Evolutionary conservation across 2,329 filamentous ascomycete genomes (phyloP).

Genomic region (Aureobasidium leucospermi): DNA sequence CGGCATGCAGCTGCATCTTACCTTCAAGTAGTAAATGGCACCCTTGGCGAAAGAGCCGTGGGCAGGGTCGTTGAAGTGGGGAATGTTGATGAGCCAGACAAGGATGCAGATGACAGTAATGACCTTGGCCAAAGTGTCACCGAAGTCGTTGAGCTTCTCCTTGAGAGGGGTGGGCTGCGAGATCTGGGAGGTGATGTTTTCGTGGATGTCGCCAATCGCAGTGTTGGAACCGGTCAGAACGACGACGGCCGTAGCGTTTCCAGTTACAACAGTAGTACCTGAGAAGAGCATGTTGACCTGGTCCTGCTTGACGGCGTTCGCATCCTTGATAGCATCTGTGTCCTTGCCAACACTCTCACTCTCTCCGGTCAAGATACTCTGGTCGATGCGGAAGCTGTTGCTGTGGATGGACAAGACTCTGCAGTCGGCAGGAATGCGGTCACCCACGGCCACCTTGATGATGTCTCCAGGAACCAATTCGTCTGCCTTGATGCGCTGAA

Average conservation of each 20-base stretch:
- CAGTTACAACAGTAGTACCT: conserved; percentile 92
- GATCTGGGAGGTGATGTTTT: conserved; percentile 96
- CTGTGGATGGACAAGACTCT: conserved; percentile 82
- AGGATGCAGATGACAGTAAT: conserved; percentile 95
- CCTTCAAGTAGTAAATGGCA: conserved; percentile 95
- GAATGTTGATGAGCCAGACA: conserved; percentile 97
- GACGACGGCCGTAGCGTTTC: conserved; percentile 84
- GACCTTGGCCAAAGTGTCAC: conserved; percentile 91
- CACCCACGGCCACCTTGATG: conserved; percentile 78
- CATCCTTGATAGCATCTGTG: conserved; percentile 59
- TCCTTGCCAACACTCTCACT: conserved; percentile 95
- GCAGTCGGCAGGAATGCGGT: conserved; percentile 92
- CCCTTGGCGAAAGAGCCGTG: conserved; percentile 89
- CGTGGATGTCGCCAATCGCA: conserved; percentile 96
- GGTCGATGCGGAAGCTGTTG: conserved; percentile 95
- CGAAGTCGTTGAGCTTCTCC: conserved; percentile 98
- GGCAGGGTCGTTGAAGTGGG: conserved; percentile 90
- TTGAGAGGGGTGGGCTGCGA: conserved; percentile 95
- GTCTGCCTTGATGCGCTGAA: conserved; percentile 85
- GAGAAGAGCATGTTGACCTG: conserved; percentile 98
- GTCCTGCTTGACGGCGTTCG: conserved; percentile 89
- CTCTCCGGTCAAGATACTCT: conserved; percentile 94
- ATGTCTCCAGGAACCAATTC: conserved; percentile 94
- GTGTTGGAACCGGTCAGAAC: conserved; percentile 84
- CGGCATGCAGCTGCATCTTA: neutral